These are phyloP conservation scores for Salvia splendens DNA, from an alignment of 257 asterid genomes.

Conservation along the genomic window DNA sequence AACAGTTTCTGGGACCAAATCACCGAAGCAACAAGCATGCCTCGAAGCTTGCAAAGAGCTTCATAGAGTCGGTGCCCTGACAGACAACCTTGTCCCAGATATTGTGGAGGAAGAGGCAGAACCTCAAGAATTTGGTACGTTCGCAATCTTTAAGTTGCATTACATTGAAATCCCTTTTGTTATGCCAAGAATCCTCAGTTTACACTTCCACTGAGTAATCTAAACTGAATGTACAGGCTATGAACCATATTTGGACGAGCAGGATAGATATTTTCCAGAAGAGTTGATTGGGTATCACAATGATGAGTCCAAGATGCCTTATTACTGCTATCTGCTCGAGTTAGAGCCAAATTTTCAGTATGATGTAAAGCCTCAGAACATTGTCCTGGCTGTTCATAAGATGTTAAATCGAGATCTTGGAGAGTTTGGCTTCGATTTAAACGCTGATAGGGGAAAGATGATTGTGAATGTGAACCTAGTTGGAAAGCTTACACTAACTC, in stretches of 20 bases:
- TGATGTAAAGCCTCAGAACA: slow-evolving; percentile 45
- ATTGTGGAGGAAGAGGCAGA: slow-evolving; percentile 59
- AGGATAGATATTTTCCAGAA: slow-evolving; percentile 49
- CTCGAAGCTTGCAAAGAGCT: slow-evolving; percentile 84
- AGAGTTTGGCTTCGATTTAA: slow-evolving; percentile 42
- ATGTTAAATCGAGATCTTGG: slow-evolving; percentile 50
- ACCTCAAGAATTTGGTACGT: slow-evolving; percentile 49
- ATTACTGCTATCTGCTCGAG: slow-evolving; percentile 54
- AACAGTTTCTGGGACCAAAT: slow-evolving; percentile 46
- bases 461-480: slow-evolving; percentile 33
- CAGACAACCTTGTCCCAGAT: slow-evolving; percentile 76
- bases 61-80: slow-evolving; percentile 63
- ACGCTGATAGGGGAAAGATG: slow-evolving; percentile 52
- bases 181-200: not conserved
- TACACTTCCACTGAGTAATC: slow-evolving; percentile 6
- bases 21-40: slow-evolving; percentile 69
- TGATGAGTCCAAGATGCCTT: slow-evolving; percentile 29
- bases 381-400: slow-evolving; percentile 54
- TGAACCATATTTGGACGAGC: slow-evolving; percentile 44
- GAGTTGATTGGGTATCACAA: slow-evolving; percentile 52
- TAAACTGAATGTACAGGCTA: slow-evolving; percentile 41
- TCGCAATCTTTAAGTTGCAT: not conserved
- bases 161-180: slow-evolving; percentile 6
- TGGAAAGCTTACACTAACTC: slow-evolving; percentile 38
- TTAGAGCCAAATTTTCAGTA: slow-evolving; percentile 38